Evolutionary conservation across 768 basidiomycete genomes (phyloP), one percentile per base, ranked within the genome.

Genomic region (Boletus pseudopeckii): DNA sequence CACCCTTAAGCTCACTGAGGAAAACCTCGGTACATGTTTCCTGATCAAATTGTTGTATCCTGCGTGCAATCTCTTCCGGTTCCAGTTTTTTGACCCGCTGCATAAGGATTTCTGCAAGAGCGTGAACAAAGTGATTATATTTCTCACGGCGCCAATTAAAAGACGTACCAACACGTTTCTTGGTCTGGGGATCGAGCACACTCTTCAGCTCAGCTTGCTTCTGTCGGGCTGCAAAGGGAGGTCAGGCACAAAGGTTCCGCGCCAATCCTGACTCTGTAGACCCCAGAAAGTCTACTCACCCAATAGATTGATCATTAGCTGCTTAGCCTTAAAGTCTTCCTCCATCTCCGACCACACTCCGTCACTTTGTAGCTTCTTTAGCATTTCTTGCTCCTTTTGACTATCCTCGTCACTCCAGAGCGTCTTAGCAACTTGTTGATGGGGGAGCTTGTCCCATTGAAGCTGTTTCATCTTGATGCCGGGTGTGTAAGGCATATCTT

Each of bases 401-500:
- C 53, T 49, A 48, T 76, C 74, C 54, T 92, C 90, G 37, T 80
- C 80, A 48, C 78, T 87, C 90, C 93, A 99, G 14, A 98, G 74
- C 0, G 95, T 98, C 66, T 87, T 88, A 1, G 76, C 76, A 33
- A 92, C 85, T 62, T 90, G 86, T 59, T 89, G 86, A 53, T 92
- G 92, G 22, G 90, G 85, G n/a, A 99, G 78, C 65, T 98, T 98
- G 68, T 98, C 95, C 96, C 96, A 99, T 66, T 98, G 95, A 51
- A 99, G 75, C 68, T 98, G 94, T 68, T 98, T 98, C 90, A 98
- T 93, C 78, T 94, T 93, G 34, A 84, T 89, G 55, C 80, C 85
- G 2, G 95, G 90, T 32, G 90, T 86, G 40, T 93, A 79, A 4
- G 84, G 78, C 65, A 97, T 82, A 64, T 92, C 91, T 71, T 98